Evolutionary conservation across 1,284 basidiomycete species (phyloP).

Genomic region (Irpex rosettiformis): DNA sequence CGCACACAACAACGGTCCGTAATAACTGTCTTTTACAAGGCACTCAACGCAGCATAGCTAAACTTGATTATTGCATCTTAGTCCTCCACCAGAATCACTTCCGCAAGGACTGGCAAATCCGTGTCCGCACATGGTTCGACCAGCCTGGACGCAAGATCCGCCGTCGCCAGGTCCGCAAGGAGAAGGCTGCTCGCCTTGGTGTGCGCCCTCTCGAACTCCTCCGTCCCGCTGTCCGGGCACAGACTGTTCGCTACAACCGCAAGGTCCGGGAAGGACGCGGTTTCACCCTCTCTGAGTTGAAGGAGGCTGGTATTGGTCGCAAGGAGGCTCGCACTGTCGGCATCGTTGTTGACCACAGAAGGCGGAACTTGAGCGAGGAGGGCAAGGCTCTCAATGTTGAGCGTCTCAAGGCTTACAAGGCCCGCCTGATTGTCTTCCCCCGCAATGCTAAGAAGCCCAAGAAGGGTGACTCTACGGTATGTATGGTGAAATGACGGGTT

Average conservation of each 20-base stretch:
- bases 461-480: constrained; percentile 87
- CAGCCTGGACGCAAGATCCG: constrained; percentile 98
- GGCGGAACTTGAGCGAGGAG: constrained; percentile 97
- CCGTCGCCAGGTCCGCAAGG: constrained; percentile 89
- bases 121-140: constrained; percentile 98
- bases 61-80: constrained; percentile 26
- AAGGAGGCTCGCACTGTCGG: constrained; percentile 94
- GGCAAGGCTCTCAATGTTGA: constrained; percentile 95
- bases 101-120: constrained; percentile 97
- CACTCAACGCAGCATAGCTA: constrained; percentile 1
- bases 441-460: constrained; percentile 95
- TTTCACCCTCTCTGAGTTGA: constrained; percentile 94
- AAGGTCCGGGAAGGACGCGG: constrained; percentile 97
- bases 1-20: constrained; percentile 76
- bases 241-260: constrained; percentile 98
- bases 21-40: not conserved
- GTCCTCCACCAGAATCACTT: constrained; percentile 95
- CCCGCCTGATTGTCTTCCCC: constrained; percentile 89
- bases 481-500: constrained; percentile 25
- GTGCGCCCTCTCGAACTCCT: constrained; percentile 91
- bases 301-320: constrained; percentile 90
- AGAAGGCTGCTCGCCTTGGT: constrained; percentile 90
- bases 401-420: constrained; percentile 93
- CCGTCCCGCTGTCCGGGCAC: constrained; percentile 95
- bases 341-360: constrained; percentile 96